These are phyloP conservation scores for Inga oerstediana DNA, from an alignment of 306 rosid species.

Conservation along the genomic window DNA sequence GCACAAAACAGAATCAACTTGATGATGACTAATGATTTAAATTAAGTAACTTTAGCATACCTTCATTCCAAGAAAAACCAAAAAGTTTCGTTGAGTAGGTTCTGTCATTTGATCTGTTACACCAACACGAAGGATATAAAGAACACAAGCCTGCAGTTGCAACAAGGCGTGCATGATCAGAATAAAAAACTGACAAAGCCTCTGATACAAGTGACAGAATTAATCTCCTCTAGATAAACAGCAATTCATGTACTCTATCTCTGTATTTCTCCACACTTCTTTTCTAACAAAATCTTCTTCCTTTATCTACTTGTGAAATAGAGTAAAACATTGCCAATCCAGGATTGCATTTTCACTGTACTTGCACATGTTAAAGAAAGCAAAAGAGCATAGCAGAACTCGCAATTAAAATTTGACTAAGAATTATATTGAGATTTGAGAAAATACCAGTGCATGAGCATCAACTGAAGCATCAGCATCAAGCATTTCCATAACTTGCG, in stretches of 20 bases:
- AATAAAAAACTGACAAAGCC: background rate
- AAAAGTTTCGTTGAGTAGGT: constrained; percentile 83
- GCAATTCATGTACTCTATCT: background rate
- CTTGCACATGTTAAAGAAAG: background rate
- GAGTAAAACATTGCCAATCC: background rate
- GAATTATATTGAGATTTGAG: background rate
- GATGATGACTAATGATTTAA: constrained; percentile 17
- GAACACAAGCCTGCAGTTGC: constrained; percentile 91
- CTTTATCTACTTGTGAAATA: background rate
- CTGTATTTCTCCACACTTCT: background rate
- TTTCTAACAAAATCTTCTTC: background rate
- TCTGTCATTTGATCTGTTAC: constrained; percentile 97
- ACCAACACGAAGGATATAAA: constrained; percentile 87
- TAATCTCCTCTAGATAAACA: background rate
- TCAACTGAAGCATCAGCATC: constrained; percentile 72
- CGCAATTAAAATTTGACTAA: background rate
- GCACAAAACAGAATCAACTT: constrained; percentile 16
- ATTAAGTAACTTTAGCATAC: constrained; percentile 42
- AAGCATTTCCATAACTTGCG: constrained; percentile 88
- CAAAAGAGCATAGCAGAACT: background rate
- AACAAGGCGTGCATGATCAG: constrained; percentile 38
- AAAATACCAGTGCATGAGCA: constrained; percentile 81
- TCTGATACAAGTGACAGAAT: background rate
- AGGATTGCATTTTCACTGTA: background rate
- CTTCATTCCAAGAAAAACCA: constrained; percentile 83